Evolutionary conservation across 805 yeast species (phyloP), one percentile per base, ranked within the genome.

Genomic region (Ogataea parapolymorpha): DNA sequence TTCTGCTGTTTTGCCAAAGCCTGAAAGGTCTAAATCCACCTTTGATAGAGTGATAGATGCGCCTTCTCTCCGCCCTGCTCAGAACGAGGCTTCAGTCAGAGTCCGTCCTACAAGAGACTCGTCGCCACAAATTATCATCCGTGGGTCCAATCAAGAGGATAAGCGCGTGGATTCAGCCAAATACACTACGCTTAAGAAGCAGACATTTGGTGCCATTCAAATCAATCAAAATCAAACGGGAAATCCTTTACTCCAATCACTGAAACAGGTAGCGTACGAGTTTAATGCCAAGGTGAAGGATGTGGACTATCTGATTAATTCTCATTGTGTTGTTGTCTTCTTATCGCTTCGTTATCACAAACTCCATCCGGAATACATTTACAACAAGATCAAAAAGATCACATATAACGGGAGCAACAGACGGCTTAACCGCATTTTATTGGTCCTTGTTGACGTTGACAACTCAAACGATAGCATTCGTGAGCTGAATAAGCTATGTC

Each of bases 291-390:
- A 62, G 13, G 61, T 71, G 45, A 70, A 63, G 49, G 72, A 62
- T 55, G 84, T 67, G 51, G 95, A 85, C 56, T 85, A 85, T 59
- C 68, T 80, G 35, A 72, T 85, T 12, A 79, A 75, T 42, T 66
- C 80, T 23, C 62, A 74, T 58, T 60, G 77, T 57, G 74, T 74
- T 42, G 73, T 82, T 1, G 51, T 85, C 0, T 83, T 84, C 49
- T 66, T 85, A 3, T 78, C 87, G 1, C 59, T 85, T 35, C 80
- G 82, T 37, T 85, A 85, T 56, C 88, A 83, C 55, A 84, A 83
- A 58, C 63, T 85, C 28, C 83, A 81, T 49, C 88, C 90, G 0
- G 91, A 84, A 50, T 85, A 85, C 51, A 71, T 85, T 3, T 74
- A 76, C 62, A 76, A 75, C 46, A 68, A 83, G 44, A 69, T 82